Base-by-base conservation (phyloP, 768 basidiomycete genomes). In the Tylopilus sp. region DNA sequence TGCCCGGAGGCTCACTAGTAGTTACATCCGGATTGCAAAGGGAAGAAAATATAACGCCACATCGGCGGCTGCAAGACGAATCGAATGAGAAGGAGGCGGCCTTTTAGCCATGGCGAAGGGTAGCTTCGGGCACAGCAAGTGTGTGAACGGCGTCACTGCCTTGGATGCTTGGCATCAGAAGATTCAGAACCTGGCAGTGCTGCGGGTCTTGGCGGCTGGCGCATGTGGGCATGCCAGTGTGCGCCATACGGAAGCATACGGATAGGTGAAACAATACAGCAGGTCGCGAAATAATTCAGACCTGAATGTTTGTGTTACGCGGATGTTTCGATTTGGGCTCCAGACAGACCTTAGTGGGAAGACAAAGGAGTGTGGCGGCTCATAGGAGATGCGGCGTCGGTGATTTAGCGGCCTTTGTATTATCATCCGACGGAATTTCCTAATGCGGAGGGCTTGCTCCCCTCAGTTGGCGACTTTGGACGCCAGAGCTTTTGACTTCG, bases 401-500 rank as follows among this genome's bases (percentile, higher is more conserved):
- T 7, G 40, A 42, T 42, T 14, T 9, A 16, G 22, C 24, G 44
- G 44, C 37, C n/a, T 37, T 11, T 6, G 19, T 6, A 17, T n/a
- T 36, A 34, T 21, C 37, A 10, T 8, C 19, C 19, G 37, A 9
- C 48, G 40, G 50, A 14, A 55, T 58, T 62, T 17, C 63, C 63
- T 37, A 52, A 58, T 58, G 22, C 13, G 48, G 54, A 21, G 0
- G 44, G 38, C 3, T 3, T 22, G 14, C 1, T 38, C 36, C 22
- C 28, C 25, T 36, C 22, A 19, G n/a, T 14, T 36, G 10, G 30
- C 34, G 14, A 14, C 45, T 34, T 42, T 44, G 21, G 30, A 34
- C 42, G 34, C 40, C 28, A 50, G 19, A n/a, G n/a, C n/a, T n/a
- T 30, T 30, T 30, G 29, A 12, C 22, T 21, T 41, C 52, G 45